These are phyloP conservation scores for Tricholoma terreum DNA, from an alignment of 768 basidiomycete species.

Conservation along the genomic window DNA sequence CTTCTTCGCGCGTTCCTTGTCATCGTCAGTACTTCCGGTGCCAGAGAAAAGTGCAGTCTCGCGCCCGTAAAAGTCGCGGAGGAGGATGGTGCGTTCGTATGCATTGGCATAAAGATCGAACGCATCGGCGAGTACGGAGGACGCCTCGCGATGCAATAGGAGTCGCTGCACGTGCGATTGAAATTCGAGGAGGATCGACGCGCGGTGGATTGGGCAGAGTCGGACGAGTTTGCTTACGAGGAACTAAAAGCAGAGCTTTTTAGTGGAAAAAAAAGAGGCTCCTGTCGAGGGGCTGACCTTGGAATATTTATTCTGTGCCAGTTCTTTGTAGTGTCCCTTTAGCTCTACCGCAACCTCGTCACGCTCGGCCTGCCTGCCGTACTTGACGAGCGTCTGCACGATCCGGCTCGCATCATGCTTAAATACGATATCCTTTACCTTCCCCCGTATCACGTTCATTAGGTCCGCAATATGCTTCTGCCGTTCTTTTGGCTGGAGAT, in stretches of 20 bases:
- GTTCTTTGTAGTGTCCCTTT: slow-evolving; percentile 71
- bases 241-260: slow-evolving; percentile 45
- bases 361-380: slow-evolving; percentile 71
- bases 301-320: slow-evolving; percentile 87
- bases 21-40: slow-evolving; percentile 50
- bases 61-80: slow-evolving; percentile 89
- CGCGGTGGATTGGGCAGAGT: slow-evolving; percentile 68
- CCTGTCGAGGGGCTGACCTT: slow-evolving; percentile 54
- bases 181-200: slow-evolving; percentile 76
- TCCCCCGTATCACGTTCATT: slow-evolving; percentile 74
- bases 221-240: slow-evolving; percentile 79
- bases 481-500: slow-evolving; percentile 65
- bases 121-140: slow-evolving; percentile 79
- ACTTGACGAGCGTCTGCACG: slow-evolving; percentile 77
- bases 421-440: slow-evolving; percentile 80
- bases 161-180: slow-evolving; percentile 72
- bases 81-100: slow-evolving; percentile 75
- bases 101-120: slow-evolving; percentile 87
- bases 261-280: neutral
- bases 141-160: slow-evolving; percentile 82
- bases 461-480: slow-evolving; percentile 71
- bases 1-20: slow-evolving; percentile 61
- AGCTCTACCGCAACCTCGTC: slow-evolving; percentile 82
- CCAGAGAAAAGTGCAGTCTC: slow-evolving; percentile 73
- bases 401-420: slow-evolving; percentile 93